phyloP scores from a whole-genome alignment of 768 basidiomycete genomes.

The Rhodosporidiobolus odoratus region DNA sequence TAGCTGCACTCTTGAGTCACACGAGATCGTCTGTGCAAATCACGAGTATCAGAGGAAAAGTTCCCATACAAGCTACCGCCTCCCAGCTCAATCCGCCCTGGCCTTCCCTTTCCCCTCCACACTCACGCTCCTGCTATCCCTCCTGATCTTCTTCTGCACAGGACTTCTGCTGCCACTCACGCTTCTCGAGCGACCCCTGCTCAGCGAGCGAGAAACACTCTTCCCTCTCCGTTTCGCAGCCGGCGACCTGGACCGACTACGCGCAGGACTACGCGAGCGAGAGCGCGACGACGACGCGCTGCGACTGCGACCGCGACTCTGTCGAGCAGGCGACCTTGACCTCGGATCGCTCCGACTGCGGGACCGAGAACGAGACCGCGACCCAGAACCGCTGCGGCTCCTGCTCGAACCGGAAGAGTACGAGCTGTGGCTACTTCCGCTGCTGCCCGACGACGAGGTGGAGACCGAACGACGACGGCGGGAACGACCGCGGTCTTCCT shows the following conservation, averaged over 20 bases:
- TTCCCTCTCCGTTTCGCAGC: conserved; percentile 3
- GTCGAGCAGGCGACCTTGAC: conserved; percentile 1
- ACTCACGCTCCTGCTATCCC: too few species aligned
- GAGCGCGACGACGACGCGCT: not conserved
- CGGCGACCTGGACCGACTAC: conserved; percentile 13
- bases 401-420: conserved; percentile 10
- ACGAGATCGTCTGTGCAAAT: too few species aligned
- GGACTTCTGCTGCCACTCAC: not conserved
- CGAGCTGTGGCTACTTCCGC: not conserved
- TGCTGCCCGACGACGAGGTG: not conserved
- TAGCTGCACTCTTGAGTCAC: too few species aligned
- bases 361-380: not conserved
- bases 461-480: conserved; percentile 9
- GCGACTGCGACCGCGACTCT: conserved; percentile 6
- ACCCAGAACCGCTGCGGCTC: not conserved
- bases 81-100: not conserved
- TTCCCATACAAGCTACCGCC: too few species aligned
- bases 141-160: too few species aligned
- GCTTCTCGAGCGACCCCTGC: not conserved
- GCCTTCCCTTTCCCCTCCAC: conserved; percentile 11
- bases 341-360: not conserved
- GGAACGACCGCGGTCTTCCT: not conserved
- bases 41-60: too few species aligned
- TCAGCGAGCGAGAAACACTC: not conserved
- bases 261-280: conserved; percentile 7